Percentiles rank a stretch among this genome's conserved stretches.
phyloP scores from a whole-genome alignment of 306 rosid species.

The Sechiopsis laciniata region DNA sequence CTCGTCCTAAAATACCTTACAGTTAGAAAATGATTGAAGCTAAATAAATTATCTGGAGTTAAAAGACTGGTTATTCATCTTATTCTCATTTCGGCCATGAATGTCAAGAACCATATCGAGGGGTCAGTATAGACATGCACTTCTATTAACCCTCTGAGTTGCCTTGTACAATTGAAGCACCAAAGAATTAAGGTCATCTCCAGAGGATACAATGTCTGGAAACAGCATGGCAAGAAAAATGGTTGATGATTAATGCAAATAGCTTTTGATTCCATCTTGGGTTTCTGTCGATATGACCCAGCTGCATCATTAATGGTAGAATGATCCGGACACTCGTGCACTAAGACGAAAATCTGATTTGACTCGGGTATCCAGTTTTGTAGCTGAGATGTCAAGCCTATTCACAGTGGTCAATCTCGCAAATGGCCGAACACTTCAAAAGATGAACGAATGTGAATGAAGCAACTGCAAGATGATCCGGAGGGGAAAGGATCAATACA shows the following conservation, averaged over 20 bases:
- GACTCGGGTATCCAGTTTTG: not conserved
- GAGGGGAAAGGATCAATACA: not conserved
- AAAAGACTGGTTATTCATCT: not conserved
- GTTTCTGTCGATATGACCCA: not conserved
- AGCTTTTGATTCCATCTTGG: not conserved
- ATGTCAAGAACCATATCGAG: not conserved
- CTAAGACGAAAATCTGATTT: not conserved
- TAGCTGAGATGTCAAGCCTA: not conserved
- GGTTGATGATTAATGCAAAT: not conserved
- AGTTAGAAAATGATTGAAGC: not conserved
- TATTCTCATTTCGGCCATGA: not conserved
- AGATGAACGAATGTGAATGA: not conserved
- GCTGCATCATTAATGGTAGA: not conserved
- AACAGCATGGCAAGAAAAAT: not conserved
- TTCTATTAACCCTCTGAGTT: not conserved
- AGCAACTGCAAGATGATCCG: not conserved
- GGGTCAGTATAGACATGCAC: not conserved
- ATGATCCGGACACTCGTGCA: not conserved
- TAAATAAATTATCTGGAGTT: not conserved
- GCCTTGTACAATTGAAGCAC: not conserved
- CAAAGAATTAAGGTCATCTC: not conserved
- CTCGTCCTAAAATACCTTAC: not conserved
- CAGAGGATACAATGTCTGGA: not conserved
- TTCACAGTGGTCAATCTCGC: not conserved
- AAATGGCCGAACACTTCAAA: not conserved